Evolutionary conservation across 2,329 filamentous ascomycete genomes (phyloP).

Genomic region (Graphiopsis chlorocephala): DNA sequence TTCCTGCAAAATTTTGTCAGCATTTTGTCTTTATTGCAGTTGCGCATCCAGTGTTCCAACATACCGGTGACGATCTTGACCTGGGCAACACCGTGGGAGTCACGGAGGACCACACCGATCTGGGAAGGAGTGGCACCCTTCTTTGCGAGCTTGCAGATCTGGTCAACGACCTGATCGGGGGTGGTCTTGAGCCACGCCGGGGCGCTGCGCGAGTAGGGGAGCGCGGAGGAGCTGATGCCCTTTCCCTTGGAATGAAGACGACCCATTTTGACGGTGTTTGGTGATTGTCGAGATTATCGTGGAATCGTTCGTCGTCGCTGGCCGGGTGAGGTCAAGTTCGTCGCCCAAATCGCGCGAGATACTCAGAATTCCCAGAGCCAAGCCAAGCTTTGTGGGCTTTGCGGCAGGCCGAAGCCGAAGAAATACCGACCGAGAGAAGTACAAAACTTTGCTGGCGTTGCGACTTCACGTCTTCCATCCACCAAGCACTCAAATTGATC

Average conservation of each 20-base stretch:
- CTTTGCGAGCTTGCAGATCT: constrained; percentile 98
- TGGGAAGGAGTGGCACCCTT: constrained; percentile 98
- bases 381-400: constrained; percentile 3
- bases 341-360: not conserved
- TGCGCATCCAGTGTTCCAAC: constrained; percentile 33
- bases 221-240: constrained; percentile 92
- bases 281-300: constrained; percentile 25
- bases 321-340: constrained; percentile 14
- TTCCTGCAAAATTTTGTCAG: constrained; percentile 58
- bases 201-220: constrained; percentile 92
- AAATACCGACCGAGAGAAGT: not conserved
- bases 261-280: constrained; percentile 67
- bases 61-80: constrained; percentile 96
- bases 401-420: not conserved
- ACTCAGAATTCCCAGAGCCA: not conserved
- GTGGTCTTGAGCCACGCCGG: constrained; percentile 99
- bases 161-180: constrained; percentile 95
- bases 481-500: not conserved
- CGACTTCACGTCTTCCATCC: not conserved
- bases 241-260: constrained; percentile 99
- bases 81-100: constrained; percentile 96
- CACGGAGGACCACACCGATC: constrained; percentile 98
- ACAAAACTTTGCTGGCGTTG: constrained; percentile 6
- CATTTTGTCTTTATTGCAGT: not conserved
- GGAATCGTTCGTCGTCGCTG: constrained; percentile 17